These are phyloP conservation scores for Xylaria longipes DNA, from an alignment of 495 filamentous ascomycete species.

Conservation along the genomic window DNA sequence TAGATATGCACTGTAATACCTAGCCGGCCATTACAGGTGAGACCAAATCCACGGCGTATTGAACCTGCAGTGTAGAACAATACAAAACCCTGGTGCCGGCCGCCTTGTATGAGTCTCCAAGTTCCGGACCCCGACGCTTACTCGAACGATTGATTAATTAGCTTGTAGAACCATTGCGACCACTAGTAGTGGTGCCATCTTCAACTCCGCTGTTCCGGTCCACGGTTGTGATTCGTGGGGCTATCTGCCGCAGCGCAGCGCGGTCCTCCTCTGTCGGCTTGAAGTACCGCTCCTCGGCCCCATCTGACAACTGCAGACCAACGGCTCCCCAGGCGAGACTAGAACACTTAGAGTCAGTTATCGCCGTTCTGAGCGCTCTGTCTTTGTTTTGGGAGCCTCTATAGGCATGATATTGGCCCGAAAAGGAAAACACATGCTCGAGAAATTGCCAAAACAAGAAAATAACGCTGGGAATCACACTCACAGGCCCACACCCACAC, in stretches of 20 bases:
- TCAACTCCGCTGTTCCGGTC: constrained; percentile 31
- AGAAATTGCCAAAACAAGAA: not conserved
- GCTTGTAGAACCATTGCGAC: not conserved
- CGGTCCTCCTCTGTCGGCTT: constrained; percentile 53
- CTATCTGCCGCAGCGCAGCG: constrained; percentile 43
- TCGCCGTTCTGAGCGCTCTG: not conserved
- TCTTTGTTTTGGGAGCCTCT: not conserved
- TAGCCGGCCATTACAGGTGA: not conserved
- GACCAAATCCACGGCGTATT: not conserved
- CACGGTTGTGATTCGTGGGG: constrained; percentile 49
- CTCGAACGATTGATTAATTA: not conserved
- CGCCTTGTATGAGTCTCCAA: not conserved
- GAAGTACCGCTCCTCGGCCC: constrained; percentile 48
- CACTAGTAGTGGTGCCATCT: not conserved
- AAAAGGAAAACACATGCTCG: not conserved
- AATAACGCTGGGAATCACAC: not conserved
- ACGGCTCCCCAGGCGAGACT: constrained; percentile 49
- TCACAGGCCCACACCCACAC: constrained; percentile 47
- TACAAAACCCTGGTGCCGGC: not conserved
- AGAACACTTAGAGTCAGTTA: not conserved
- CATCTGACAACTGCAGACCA: constrained; percentile 49
- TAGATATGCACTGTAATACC: not conserved
- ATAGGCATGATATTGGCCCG: not conserved
- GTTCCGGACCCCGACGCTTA: not conserved
- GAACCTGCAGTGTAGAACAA: not conserved